These are phyloP conservation scores for Leccinum pachyderme DNA, from an alignment of 1,284 basidiomycete genomes.

Conservation along the genomic window DNA sequence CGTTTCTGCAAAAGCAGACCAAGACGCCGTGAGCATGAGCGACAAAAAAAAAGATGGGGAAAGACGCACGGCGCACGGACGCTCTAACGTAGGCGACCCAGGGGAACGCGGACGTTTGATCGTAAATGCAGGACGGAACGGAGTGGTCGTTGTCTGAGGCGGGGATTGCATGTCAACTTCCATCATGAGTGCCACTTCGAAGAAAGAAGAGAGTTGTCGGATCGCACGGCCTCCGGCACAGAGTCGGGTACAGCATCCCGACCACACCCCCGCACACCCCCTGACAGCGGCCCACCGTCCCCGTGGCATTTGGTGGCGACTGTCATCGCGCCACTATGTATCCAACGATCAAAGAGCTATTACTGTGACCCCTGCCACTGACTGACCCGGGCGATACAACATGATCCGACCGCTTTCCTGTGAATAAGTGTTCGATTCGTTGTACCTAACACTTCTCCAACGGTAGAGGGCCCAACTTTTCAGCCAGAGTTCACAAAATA, in stretches of 20 bases:
- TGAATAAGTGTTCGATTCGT: too few relatives aligned
- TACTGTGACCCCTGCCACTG: too few relatives aligned
- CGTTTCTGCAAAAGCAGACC: constrained; percentile 47
- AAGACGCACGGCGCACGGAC: constrained; percentile 46
- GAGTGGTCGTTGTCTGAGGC: constrained; percentile 20
- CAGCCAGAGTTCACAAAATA: too few relatives aligned
- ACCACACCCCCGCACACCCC: neutral
- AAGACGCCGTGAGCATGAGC: neutral
- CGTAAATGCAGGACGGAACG: constrained; percentile 31
- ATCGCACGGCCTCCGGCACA: neutral
- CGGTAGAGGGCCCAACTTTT: too few relatives aligned
- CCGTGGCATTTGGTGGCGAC: neutral
- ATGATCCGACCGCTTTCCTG: too few relatives aligned
- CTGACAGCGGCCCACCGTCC: neutral
- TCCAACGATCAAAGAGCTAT: too few relatives aligned
- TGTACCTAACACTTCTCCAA: too few relatives aligned
- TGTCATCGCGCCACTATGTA: too few relatives aligned
- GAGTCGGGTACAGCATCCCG: neutral
- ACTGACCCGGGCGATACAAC: too few relatives aligned
- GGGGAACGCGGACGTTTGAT: constrained; percentile 60
- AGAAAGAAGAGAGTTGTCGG: neutral
- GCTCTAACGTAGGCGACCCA: constrained; percentile 43
- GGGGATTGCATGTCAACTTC: constrained; percentile 53
- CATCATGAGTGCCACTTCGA: constrained; percentile 32
- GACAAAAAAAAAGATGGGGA: neutral